These are phyloP conservation scores for Houttuynia cordata DNA, from an alignment of 164 flowering plant species.

Conservation along the genomic window DNA sequence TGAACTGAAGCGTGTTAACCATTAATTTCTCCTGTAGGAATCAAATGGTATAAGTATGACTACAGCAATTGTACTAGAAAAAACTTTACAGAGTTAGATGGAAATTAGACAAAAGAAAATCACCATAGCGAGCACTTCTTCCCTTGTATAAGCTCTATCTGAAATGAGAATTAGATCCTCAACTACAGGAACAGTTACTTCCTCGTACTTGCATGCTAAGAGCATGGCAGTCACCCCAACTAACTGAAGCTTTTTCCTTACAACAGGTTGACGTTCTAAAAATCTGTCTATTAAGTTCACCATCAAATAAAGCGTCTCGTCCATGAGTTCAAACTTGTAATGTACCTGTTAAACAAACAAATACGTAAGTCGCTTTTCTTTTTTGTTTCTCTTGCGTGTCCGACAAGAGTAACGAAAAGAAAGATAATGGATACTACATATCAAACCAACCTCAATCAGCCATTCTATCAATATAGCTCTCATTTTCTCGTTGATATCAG, in stretches of 20 bases:
- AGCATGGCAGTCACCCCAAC: conserved; percentile 90
- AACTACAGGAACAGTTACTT: conserved; percentile 75
- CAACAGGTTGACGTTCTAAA: conserved; percentile 41
- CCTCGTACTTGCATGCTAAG: conserved; percentile 88
- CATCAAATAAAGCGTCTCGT: conserved; percentile 68
- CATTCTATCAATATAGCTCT: conserved; percentile 85
- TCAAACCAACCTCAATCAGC: conserved; percentile 69
- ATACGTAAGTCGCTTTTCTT: neutral
- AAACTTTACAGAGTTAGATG: neutral
- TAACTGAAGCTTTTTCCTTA: conserved; percentile 74
- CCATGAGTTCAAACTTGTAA: conserved; percentile 80
- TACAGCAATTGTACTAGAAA: neutral
- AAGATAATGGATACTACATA: neutral
- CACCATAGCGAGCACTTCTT: conserved; percentile 85
- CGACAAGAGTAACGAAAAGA: neutral
- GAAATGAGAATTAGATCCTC: conserved; percentile 74
- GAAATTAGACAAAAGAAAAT: neutral
- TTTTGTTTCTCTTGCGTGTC: neutral
- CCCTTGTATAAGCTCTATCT: conserved; percentile 64
- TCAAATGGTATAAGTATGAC: neutral
- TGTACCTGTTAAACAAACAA: conserved; percentile 44
- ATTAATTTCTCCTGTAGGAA: conserved; percentile 64
- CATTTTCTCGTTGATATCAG: conserved; percentile 78
- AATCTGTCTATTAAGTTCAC: conserved; percentile 77
- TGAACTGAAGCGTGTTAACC: conserved; percentile 59